Conservation (phyloP, 306 rosid species). For the Pterocarpus macrocarpus region DNA sequence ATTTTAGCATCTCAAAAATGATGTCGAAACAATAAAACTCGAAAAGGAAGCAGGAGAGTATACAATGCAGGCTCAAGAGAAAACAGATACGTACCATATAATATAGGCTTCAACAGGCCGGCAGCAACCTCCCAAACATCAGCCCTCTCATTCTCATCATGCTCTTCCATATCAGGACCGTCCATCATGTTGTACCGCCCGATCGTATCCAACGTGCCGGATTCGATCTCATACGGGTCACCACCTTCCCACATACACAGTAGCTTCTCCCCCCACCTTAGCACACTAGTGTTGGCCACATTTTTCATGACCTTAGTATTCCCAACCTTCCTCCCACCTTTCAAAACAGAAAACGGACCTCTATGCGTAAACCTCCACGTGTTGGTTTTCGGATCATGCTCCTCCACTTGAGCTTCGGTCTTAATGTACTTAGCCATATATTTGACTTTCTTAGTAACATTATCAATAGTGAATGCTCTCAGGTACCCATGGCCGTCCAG, state of each 20-base stretch:
- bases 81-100: conserved; percentile 66
- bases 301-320: conserved; percentile 98
- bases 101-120: conserved; percentile 71
- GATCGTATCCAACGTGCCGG: conserved; percentile 68
- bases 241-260: conserved; percentile 98
- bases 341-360: conserved; percentile 91
- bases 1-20: too few relatives aligned
- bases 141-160: background rate
- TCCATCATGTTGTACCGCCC: conserved; percentile 59
- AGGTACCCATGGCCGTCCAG: conserved; percentile 91
- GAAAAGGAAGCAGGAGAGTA: too few relatives aligned
- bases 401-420: conserved; percentile 86
- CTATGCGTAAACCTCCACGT: conserved; percentile 83
- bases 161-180: conserved; percentile 38
- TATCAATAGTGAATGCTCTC: conserved; percentile 71
- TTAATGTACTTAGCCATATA: conserved; percentile 90
- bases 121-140: conserved; percentile 78
- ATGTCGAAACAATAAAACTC: too few relatives aligned
- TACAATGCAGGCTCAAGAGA: too few relatives aligned
- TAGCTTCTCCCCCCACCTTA: conserved; percentile 76
- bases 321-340: conserved; percentile 83
- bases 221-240: conserved; percentile 82
- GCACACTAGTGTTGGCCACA: conserved; percentile 92
- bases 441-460: conserved; percentile 45
- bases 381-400: conserved; percentile 63